Conservation (phyloP, 2,329 filamentous ascomycete genomes). For the Cercospora beticola region DNA sequence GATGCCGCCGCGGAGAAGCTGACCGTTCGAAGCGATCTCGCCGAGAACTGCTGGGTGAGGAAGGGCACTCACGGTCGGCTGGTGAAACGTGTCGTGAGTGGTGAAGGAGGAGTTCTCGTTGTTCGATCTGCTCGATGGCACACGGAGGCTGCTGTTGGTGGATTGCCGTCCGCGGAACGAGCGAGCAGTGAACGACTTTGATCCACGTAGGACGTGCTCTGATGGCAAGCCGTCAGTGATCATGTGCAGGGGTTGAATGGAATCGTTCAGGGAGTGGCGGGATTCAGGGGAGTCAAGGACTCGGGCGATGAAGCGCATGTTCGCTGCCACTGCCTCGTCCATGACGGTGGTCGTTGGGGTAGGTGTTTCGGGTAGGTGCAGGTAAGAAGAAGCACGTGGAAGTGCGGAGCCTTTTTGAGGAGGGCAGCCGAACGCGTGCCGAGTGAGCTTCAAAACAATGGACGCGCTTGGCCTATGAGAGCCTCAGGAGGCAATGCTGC, state of each 20-base stretch:
- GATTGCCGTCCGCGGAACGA: conserved; percentile 38
- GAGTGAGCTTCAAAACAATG: conserved; percentile 17
- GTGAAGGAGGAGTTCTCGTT: conserved; percentile 36
- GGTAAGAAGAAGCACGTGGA: not conserved
- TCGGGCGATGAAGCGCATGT: conserved; percentile 8
- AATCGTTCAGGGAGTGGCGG: not conserved
- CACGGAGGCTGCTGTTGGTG: conserved; percentile 30
- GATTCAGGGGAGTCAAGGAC: conserved; percentile 10
- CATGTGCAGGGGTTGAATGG: not conserved
- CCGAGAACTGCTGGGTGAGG: conserved; percentile 31
- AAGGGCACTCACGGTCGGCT: conserved; percentile 15
- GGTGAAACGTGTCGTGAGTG: conserved; percentile 22
- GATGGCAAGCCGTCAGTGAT: conserved; percentile 26
- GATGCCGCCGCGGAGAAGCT: conserved; percentile 28
- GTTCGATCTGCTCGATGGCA: conserved; percentile 32
- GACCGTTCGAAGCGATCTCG: conserved; percentile 38
- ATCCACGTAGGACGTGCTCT: conserved; percentile 42
- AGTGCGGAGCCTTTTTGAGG: not conserved
- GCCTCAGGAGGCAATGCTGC: not conserved
- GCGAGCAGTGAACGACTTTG: conserved; percentile 40
- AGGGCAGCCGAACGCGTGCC: conserved; percentile 2
- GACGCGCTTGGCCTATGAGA: conserved; percentile 9
- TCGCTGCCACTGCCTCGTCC: conserved; percentile 11
- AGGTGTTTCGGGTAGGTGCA: conserved; percentile 8
- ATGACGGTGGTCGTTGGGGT: not conserved